Evolutionary conservation across 2,329 filamentous ascomycete genomes (phyloP), one percentile per base, ranked within the genome.

Genomic region (Aspergillus ustus): DNA sequence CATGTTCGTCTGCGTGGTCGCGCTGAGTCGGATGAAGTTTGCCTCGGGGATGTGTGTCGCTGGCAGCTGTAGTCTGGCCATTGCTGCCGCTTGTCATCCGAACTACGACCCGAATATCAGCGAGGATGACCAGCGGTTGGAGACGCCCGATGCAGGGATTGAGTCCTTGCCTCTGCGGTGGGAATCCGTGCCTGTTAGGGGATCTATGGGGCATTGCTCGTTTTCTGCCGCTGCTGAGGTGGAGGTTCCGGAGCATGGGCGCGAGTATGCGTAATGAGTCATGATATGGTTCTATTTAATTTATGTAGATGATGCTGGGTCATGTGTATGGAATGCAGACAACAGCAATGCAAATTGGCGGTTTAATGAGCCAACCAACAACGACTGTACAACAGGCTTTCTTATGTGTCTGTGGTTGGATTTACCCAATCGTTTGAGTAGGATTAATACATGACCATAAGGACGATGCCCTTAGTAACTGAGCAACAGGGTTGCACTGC

Each of bases 1-100:
- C 7, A 61, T 72, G 29, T 45, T 72, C 8, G 8, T 67, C 1
- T 29, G 29, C 9, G 45, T 67, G 2, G 17, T 70, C 1, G 54
- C 59, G 1, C 25, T 70, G 7, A 64, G 70, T 2, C 62, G 59
- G 11, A 29, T 61, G 43, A 29, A 28, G 22, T 37, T 56, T 15
- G 20, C 22, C 2, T 56, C 53, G 15, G 53, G 43, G 4, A 56
- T 56, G 53, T 25, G n/a, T 13, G 53, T 56, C 7, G 53, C 53
- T 1, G 53, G 28, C 3, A 56, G 53, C 20, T 56, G 53, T 20
- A 56, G 53, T 17, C 43, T 56, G 13, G 53, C 43, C 7, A 56
- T 56, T 34, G 40, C 53, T 5, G 53, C 53, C 3, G 53, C 53
- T 5, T 56, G 53, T 11, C 20, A 51, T 29, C 50, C 34, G 19